These are phyloP conservation scores for Barnettozyma pratensis DNA, from an alignment of 805 yeast genomes.

Conservation along the genomic window DNA sequence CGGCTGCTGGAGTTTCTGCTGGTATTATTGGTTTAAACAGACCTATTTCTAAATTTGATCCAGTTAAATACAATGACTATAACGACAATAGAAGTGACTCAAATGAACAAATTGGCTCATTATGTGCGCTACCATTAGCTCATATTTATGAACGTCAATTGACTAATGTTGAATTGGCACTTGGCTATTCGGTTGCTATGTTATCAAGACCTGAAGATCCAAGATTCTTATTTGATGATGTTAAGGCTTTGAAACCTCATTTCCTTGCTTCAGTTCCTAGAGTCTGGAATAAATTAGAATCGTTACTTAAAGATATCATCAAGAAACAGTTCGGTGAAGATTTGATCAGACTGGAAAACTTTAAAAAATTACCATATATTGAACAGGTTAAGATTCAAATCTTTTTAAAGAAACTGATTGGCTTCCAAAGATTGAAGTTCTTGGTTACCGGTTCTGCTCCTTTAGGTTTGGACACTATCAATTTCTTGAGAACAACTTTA, in stretches of 20 bases:
- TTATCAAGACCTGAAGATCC: slow-evolving; percentile 45
- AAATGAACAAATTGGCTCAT: slow-evolving; percentile 27
- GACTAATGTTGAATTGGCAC: slow-evolving; percentile 34
- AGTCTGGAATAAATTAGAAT: slow-evolving; percentile 53
- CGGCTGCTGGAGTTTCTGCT: slow-evolving; percentile 43
- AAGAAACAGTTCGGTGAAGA: slow-evolving; percentile 5
- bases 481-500: slow-evolving; percentile 52
- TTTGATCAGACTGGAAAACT: not conserved
- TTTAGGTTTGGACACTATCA: slow-evolving; percentile 51
- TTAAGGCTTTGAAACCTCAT: slow-evolving; percentile 47
- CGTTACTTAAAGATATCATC: slow-evolving; percentile 38
- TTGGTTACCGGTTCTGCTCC: slow-evolving; percentile 64
- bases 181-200: slow-evolving; percentile 34
- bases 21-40: slow-evolving; percentile 26
- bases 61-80: slow-evolving; percentile 8
- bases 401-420: slow-evolving; percentile 38
- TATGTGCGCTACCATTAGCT: slow-evolving; percentile 49
- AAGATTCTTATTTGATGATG: slow-evolving; percentile 50
- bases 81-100: slow-evolving; percentile 18
- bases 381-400: slow-evolving; percentile 24
- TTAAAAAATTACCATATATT: slow-evolving; percentile 2
- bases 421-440: slow-evolving; percentile 37
- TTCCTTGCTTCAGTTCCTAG: slow-evolving; percentile 55
- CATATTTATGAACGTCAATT: slow-evolving; percentile 48
- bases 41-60: slow-evolving; percentile 16